Conservation (phyloP, 768 basidiomycete genomes). For the Lepiota venenata region DNA sequence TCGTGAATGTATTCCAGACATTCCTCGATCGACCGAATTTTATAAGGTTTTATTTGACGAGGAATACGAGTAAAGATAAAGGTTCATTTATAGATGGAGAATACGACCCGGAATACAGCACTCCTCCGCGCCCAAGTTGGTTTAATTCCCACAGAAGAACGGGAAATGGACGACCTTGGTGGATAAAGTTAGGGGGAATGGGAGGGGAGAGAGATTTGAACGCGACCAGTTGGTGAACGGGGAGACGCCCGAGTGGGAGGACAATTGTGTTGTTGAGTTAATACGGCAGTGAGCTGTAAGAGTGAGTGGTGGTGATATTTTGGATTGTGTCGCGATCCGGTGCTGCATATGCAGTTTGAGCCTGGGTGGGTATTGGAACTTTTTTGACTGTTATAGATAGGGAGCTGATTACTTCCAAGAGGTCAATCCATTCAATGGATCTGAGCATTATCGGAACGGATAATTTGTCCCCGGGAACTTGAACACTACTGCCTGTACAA, state of each 20-base stretch:
- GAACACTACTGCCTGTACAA: conserved; percentile 35
- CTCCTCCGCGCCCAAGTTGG: conserved; percentile 24
- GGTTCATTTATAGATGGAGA: conserved; percentile 41
- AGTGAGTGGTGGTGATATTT: no score
- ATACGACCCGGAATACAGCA: conserved; percentile 33
- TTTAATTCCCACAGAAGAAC: conserved; percentile 29
- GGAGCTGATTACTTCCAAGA: conserved; percentile 14
- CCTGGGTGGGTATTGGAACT: conserved; percentile 31
- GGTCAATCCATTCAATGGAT: conserved; percentile 39
- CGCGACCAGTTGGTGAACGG: conserved; percentile 27
- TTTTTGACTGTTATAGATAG: conserved; percentile 11
- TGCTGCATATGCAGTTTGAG: conserved; percentile 29
- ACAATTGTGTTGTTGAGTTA: conserved; percentile 39
- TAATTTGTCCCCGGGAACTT: conserved; percentile 19
- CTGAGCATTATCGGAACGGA: conserved; percentile 28
- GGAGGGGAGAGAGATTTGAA: conserved; percentile 21
- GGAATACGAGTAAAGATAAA: conserved; percentile 33
- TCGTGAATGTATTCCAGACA: conserved; percentile 37
- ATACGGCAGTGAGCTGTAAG: conserved; percentile 14
- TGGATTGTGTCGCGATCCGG: conserved; percentile 37
- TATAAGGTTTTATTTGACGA: conserved; percentile 39
- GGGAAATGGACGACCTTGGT: conserved; percentile 41
- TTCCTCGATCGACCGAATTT: conserved; percentile 31
- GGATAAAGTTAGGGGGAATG: conserved; percentile 33
- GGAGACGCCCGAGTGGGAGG: conserved; percentile 25